Evolutionary conservation across 78 protist genomes (phyloP).

Genomic region (Salpingoeca rosetta): DNA sequence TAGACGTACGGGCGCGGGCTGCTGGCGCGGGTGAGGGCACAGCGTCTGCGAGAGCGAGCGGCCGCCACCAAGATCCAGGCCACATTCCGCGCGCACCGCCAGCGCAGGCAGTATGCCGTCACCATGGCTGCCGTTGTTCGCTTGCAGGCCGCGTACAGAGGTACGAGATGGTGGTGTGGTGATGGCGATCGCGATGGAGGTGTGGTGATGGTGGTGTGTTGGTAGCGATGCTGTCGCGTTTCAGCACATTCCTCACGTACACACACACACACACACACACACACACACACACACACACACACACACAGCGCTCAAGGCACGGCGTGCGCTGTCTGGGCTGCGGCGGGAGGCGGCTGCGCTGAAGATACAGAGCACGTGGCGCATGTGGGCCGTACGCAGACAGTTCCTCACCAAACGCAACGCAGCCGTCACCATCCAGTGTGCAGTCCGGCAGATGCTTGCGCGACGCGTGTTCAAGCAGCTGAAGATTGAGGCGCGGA

Average conservation of each 20-base stretch:
- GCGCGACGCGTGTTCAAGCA: constrained; percentile 1
- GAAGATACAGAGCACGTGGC: background rate
- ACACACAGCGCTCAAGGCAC: no score
- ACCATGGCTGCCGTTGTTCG: no score
- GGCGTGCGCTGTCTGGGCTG: background rate
- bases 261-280: no score
- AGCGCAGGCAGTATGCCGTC: no score
- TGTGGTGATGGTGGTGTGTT: no score
- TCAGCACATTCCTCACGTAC: no score
- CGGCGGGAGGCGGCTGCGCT: background rate
- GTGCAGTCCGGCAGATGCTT: background rate
- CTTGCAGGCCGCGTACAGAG: no score
- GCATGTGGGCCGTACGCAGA: background rate
- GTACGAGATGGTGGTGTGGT: no score
- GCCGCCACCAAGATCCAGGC: background rate
- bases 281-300: no score
- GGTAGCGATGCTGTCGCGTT: no score
- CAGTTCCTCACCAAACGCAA: background rate
- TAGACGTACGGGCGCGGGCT: background rate
- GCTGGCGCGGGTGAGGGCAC: constrained; percentile 1
- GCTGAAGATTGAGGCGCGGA: constrained; percentile 1
- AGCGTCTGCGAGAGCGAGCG: background rate
- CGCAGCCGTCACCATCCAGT: constrained; percentile 2
- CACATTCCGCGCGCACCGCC: background rate
- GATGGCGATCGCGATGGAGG: no score